These are phyloP conservation scores for Corinectria fuckeliana DNA, from an alignment of 2,329 filamentous ascomycete species.

Conservation along the genomic window DNA sequence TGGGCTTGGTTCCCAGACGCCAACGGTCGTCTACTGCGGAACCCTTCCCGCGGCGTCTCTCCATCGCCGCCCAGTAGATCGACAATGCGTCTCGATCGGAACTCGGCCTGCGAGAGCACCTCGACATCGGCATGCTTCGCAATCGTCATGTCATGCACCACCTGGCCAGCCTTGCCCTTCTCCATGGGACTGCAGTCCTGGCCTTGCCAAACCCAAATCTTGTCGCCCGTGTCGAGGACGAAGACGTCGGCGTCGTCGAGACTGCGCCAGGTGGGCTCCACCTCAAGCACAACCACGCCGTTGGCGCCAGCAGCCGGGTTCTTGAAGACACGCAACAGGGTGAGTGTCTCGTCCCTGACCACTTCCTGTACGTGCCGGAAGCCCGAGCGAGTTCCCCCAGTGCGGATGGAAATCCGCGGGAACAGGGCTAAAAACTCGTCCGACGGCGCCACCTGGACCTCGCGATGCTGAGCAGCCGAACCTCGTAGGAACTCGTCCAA, in stretches of 20 bases:
- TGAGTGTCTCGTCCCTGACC: constrained; percentile 50
- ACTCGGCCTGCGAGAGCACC: constrained; percentile 67
- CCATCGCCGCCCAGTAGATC: constrained; percentile 60
- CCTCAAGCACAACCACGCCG: constrained; percentile 67
- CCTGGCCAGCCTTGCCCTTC: constrained; percentile 71
- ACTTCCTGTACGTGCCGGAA: constrained; percentile 67
- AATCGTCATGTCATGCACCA: constrained; percentile 68
- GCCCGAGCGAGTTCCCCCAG: constrained; percentile 66
- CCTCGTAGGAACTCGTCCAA: constrained; percentile 71
- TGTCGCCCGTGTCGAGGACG: constrained; percentile 65
- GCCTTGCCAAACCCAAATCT: constrained; percentile 76
- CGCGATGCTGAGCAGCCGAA: constrained; percentile 68
- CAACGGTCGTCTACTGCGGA: constrained; percentile 52
- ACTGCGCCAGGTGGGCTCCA: constrained; percentile 65
- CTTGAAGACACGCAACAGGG: constrained; percentile 69
- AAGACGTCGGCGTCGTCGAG: constrained; percentile 72
- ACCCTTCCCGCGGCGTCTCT: constrained; percentile 46
- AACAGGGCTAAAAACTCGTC: constrained; percentile 67
- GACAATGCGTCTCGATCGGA: constrained; percentile 60
- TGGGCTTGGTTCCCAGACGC: constrained; percentile 33
- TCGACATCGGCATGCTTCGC: constrained; percentile 71
- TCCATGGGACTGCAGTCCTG: constrained; percentile 71
- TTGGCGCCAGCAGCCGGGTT: constrained; percentile 55
- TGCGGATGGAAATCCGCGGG: constrained; percentile 63
- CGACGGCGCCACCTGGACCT: constrained; percentile 65